Conservation (phyloP, 208 protist genomes). For the Acanthamoeba sp. region DNA sequence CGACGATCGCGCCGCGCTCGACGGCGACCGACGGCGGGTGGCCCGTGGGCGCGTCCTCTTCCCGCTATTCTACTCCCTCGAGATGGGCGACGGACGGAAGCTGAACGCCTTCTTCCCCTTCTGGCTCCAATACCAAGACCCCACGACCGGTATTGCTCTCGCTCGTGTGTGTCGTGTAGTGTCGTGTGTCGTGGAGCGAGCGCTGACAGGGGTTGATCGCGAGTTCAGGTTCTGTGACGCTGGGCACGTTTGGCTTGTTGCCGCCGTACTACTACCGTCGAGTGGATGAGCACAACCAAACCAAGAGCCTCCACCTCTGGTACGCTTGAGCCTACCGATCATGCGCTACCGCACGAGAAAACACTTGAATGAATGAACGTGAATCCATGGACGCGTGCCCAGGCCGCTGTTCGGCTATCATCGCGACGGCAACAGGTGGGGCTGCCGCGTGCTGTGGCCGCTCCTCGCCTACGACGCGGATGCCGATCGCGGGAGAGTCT, state of each 20-base stretch:
- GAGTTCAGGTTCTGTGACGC: not conserved
- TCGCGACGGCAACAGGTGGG: not conserved
- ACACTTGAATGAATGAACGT: not conserved
- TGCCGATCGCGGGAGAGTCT: not conserved
- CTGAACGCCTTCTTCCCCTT: conserved; percentile 6
- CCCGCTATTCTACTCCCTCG: conserved; percentile 13
- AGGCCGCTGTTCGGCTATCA: conserved; percentile 34
- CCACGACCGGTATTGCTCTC: not conserved
- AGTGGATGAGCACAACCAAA: not conserved
- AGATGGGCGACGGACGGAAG: conserved; percentile 13
- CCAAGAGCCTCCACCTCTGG: not conserved
- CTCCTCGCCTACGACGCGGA: not conserved
- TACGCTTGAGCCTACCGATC: too few species aligned
- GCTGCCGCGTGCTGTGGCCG: conserved; percentile 3
- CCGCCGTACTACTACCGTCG: conserved; percentile 21
- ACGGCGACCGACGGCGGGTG: not conserved
- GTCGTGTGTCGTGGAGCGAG: not conserved
- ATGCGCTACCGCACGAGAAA: too few species aligned
- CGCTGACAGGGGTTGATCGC: not conserved
- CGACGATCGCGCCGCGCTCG: not conserved
- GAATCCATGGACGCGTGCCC: not conserved
- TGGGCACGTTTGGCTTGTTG: conserved; percentile 6
- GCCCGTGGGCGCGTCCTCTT: not conserved
- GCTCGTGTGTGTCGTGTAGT: not conserved
- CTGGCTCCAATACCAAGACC: not conserved